phyloP scores from a whole-genome alignment of 331 rosid genomes.

The Phaseolus coccineus region DNA sequence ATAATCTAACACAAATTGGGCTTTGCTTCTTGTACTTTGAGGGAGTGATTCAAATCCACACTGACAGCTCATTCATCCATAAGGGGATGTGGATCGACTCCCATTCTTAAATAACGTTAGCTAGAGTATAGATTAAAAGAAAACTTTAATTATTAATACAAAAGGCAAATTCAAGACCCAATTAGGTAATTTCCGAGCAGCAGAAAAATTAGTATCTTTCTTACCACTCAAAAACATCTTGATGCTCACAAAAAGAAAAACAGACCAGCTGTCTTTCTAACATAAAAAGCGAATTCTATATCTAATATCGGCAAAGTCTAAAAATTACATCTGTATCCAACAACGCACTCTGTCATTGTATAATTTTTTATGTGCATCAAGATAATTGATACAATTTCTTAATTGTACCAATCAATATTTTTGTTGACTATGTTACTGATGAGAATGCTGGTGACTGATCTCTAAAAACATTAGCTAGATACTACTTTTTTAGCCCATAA shows the following conservation, averaged over 20 bases:
- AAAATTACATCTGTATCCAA: not conserved
- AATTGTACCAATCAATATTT: too few relatives aligned
- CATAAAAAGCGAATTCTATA: not conserved
- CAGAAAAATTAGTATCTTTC: not conserved
- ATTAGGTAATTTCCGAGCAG: not conserved
- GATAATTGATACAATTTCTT: too few relatives aligned
- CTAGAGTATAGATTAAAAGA: not conserved
- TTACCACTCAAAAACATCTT: not conserved
- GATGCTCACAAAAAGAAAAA: not conserved
- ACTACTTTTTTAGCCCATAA: too few relatives aligned
- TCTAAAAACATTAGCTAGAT: too few relatives aligned
- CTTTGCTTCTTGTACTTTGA: not conserved
- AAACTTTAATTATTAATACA: not conserved
- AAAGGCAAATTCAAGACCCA: not conserved
- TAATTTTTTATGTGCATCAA: too few relatives aligned
- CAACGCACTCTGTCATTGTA: not conserved
- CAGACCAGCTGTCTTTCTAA: not conserved
- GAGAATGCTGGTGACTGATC: too few relatives aligned
- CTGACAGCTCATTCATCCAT: not conserved
- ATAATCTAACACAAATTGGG: not conserved
- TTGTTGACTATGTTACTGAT: too few relatives aligned
- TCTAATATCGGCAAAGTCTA: not conserved
- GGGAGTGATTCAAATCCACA: constrained; percentile 20
- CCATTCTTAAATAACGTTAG: not conserved
- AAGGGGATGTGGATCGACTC: not conserved